Evolutionary conservation across 2,329 filamentous ascomycete genomes (phyloP), one percentile per base, ranked within the genome.

Genomic region (Aspergillus proliferans): DNA sequence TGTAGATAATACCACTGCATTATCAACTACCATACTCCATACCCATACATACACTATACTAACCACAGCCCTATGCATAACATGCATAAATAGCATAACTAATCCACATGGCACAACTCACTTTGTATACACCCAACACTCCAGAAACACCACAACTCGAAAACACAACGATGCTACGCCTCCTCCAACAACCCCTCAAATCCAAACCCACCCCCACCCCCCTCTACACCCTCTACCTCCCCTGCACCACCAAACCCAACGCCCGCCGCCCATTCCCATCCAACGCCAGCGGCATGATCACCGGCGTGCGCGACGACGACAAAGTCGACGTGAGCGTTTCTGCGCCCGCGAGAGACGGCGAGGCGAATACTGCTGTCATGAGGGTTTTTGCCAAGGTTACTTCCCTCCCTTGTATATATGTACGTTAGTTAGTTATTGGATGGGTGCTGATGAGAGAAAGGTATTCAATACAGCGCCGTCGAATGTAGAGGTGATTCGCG

Each of bases 211-310:
- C 10, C n/a, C n/a, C 15, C 18, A 19, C 47, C n/a, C 15, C 26
- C 43, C 19, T 28, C 33, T 67, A 65, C 21, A 73, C 68, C 2
- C 64, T 88, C 15, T 79, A 83, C 47, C 69, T 88, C 28, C 74
- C 78, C 22, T 87, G 86, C 62, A 81, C 79, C 56, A 79, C 88
- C 49, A 87, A 85, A 52, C 82, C 86, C 0, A 82, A 84, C 3
- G 79, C 80, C 10, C 26, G 26, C 3, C 26, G 26, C 26, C 26
- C 8, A 9, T 9, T 28, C 4, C 26, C 26, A 8, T 8, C 26
- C 26, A 28, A 10, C 26, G 82, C 74, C 62, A 81, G 79, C 30
- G 78, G 86, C 57, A 85, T 85, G 12, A 73, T 88, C 41, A 61
- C 71, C 2, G 72, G 74, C 0, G 66, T 88, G 3, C 76, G 76